These are phyloP conservation scores for Penicillium carneum DNA, from an alignment of 2,329 filamentous ascomycete species.

Conservation along the genomic window DNA sequence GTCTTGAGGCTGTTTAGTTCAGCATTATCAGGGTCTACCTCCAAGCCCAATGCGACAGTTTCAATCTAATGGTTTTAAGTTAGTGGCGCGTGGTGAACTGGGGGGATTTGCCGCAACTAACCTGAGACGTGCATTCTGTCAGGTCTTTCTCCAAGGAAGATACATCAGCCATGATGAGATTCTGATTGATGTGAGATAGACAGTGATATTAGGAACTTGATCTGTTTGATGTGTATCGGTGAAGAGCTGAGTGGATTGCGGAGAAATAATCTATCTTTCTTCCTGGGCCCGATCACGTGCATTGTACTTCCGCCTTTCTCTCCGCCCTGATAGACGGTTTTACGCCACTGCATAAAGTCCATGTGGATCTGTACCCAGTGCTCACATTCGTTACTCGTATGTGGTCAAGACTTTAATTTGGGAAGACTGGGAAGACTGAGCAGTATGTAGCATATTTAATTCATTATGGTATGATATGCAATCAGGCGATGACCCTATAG, in stretches of 20 bases:
- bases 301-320: not conserved
- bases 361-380: too few relatives aligned
- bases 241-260: constrained; percentile 4
- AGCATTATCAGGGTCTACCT: constrained; percentile 78
- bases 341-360: not conserved
- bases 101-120: constrained; percentile 32
- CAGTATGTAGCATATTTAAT: not conserved
- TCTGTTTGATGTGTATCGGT: not conserved
- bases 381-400: too few relatives aligned
- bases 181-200: not conserved
- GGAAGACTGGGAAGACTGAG: not conserved
- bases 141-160: constrained; percentile 58
- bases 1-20: constrained; percentile 78
- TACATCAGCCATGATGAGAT: constrained; percentile 51
- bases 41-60: constrained; percentile 75
- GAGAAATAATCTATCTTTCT: constrained; percentile 2
- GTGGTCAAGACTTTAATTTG: not conserved
- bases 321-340: constrained; percentile 1
- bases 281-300: not conserved
- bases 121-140: constrained; percentile 68
- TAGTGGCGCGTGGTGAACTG: constrained; percentile 10
- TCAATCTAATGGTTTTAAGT: constrained; percentile 68
- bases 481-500: not conserved
- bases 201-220: not conserved
- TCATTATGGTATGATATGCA: not conserved